A percentile compares a stretch with the other conserved stretches of the same genome.
Evolutionary conservation across 2,329 filamentous ascomycete genomes (phyloP).

Genomic region (Hypoxylon sp.): DNA sequence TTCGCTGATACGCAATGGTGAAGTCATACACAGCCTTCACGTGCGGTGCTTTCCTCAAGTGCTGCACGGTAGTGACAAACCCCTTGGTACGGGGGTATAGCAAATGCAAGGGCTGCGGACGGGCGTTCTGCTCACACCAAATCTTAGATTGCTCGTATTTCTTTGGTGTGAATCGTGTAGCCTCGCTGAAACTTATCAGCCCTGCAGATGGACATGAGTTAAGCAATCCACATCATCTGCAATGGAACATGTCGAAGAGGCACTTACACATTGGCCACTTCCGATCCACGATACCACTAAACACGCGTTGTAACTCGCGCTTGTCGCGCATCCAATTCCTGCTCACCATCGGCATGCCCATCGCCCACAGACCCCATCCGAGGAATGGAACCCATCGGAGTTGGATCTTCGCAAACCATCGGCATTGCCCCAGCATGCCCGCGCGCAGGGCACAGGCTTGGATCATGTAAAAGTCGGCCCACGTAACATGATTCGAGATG

Average conservation of each 20-base stretch:
- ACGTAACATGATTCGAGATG: conserved; percentile 72
- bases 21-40: conserved; percentile 70
- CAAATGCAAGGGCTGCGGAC: conserved; percentile 68
- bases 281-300: conserved; percentile 66
- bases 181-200: conserved; percentile 76
- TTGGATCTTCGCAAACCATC: conserved; percentile 74
- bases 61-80: conserved; percentile 72
- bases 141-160: conserved; percentile 67
- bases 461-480: conserved; percentile 76
- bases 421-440: conserved; percentile 72
- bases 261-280: conserved; percentile 72
- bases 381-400: conserved; percentile 72
- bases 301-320: conserved; percentile 70
- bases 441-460: conserved; percentile 68
- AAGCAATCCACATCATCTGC: conserved; percentile 9
- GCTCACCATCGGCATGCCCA: conserved; percentile 75
- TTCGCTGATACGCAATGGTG: conserved; percentile 67
- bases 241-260: conserved; percentile 7
- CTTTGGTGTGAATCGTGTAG: conserved; percentile 69
- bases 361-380: conserved; percentile 75
- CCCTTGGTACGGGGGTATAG: conserved; percentile 74
- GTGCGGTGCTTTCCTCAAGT: conserved; percentile 66
- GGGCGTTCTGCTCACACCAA: conserved; percentile 67
- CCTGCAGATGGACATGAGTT: conserved; percentile 57
- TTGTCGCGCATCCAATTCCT: conserved; percentile 72